A percentile compares a stretch with the other conserved stretches of the same genome.
phyloP scores from a whole-genome alignment of 805 yeast species.

The Osmozyma mogii region DNA sequence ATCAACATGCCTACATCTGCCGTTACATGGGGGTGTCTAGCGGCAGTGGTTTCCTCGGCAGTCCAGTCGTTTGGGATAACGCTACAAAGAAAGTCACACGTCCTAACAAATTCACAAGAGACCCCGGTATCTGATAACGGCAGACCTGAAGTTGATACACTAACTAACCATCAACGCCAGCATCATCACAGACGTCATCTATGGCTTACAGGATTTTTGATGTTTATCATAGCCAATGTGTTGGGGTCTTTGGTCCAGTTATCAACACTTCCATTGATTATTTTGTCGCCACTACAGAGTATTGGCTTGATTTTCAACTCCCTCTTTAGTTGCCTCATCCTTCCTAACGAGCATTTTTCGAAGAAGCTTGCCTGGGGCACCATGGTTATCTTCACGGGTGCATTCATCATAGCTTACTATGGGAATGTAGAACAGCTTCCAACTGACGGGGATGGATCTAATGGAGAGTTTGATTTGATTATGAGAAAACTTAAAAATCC shows the following conservation, averaged over 20 bases:
- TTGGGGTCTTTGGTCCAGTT: slow-evolving; percentile 80
- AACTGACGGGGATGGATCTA: slow-evolving; percentile 15
- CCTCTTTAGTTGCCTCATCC: slow-evolving; percentile 51
- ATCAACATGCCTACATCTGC: slow-evolving; percentile 5
- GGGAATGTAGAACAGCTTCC: slow-evolving; percentile 33
- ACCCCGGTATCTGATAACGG: no score
- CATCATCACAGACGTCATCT: slow-evolving; percentile 40
- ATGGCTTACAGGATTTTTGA: slow-evolving; percentile 68
- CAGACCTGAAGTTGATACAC: slow-evolving; percentile 15
- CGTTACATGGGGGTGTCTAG: slow-evolving; percentile 44
- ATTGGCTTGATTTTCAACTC: slow-evolving; percentile 85
- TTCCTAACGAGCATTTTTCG: slow-evolving; percentile 66
- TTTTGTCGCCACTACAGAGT: slow-evolving; percentile 77
- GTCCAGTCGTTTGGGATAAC: slow-evolving; percentile 78
- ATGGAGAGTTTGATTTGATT: slow-evolving; percentile 31
- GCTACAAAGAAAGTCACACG: slow-evolving; percentile 71
- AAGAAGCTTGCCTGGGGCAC: slow-evolving; percentile 55
- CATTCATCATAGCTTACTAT: slow-evolving; percentile 66
- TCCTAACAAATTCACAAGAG: slow-evolving; percentile 28
- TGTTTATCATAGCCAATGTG: slow-evolving; percentile 67
- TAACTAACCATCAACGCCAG: slow-evolving; percentile 14
- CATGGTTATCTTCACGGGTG: slow-evolving; percentile 59
- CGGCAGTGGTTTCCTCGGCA: slow-evolving; percentile 69
- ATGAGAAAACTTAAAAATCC: slow-evolving; percentile 25
- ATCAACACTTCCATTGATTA: slow-evolving; percentile 72